Evolutionary conservation across 192 early-diverging fungal genomes (phyloP).

Genomic region (Phlyctochytrium arcticum): DNA sequence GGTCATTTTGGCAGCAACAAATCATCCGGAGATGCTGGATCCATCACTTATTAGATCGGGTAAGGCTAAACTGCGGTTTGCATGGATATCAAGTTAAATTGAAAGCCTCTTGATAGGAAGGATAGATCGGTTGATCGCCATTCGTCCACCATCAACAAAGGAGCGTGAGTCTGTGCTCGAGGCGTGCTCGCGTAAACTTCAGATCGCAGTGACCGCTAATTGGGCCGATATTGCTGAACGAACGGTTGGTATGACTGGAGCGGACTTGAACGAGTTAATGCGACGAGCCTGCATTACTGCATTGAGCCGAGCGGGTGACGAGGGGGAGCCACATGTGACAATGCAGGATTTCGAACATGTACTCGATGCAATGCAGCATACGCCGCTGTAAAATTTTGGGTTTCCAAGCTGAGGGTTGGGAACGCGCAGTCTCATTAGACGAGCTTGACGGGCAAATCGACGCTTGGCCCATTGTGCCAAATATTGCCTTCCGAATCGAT

Average conservation of each 20-base stretch:
- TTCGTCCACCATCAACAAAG: constrained; percentile 54
- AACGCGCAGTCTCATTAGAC: neutral
- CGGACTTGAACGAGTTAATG: constrained; percentile 62
- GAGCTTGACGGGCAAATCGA: constrained; percentile 10
- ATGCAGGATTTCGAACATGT: neutral
- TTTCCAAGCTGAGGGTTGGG: neutral
- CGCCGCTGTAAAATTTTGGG: too few species aligned
- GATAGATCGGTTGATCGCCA: constrained; percentile 71
- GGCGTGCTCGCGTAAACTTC: constrained; percentile 36
- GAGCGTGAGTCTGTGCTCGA: constrained; percentile 66
- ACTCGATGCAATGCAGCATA: neutral
- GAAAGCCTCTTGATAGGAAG: constrained; percentile 46
- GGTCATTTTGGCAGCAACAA: constrained; percentile 84
- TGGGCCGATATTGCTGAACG: constrained; percentile 37
- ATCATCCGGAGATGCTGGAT: constrained; percentile 73
- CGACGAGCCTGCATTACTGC: constrained; percentile 55
- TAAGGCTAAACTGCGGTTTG: neutral
- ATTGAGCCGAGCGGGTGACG: constrained; percentile 9
- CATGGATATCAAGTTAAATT: neutral
- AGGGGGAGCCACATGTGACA: neutral
- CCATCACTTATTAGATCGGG: constrained; percentile 73
- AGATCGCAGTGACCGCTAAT: constrained; percentile 31
- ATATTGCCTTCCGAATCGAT: neutral
- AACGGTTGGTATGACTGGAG: constrained; percentile 59
- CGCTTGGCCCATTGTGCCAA: neutral